These are phyloP conservation scores for Trichomonas gallinae DNA, from an alignment of 208 protist genomes.

Conservation along the genomic window DNA sequence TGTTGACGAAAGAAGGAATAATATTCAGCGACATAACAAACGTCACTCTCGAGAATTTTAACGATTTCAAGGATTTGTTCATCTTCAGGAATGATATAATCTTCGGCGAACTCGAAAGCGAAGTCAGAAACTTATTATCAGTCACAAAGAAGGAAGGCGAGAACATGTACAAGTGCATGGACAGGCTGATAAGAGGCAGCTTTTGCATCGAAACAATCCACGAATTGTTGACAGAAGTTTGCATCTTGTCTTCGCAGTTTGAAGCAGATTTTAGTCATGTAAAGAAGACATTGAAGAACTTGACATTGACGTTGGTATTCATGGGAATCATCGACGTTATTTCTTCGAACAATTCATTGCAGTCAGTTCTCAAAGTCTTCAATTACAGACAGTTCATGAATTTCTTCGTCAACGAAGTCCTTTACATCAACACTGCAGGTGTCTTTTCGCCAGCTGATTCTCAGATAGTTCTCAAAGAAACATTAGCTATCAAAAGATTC, in stretches of 20 bases:
- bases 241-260: background rate
- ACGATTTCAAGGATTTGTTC: background rate
- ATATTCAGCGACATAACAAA: background rate
- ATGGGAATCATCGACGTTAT: background rate
- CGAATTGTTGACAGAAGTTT: background rate
- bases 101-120: background rate
- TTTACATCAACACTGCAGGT: background rate
- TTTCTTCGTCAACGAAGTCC: background rate
- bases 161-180: background rate
- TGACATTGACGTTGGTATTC: background rate
- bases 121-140: background rate
- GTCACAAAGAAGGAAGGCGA: background rate
- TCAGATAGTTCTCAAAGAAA: background rate
- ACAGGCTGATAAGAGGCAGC: background rate
- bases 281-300: background rate
- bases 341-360: background rate
- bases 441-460: background rate
- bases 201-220: background rate
- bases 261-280: background rate
- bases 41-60: background rate
- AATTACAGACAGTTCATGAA: background rate
- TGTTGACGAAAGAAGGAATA: background rate
- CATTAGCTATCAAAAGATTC: background rate
- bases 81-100: background rate
- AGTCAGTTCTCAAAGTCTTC: background rate